Evolutionary conservation across 345 rosid species (phyloP), one percentile per base, ranked within the genome.

Genomic region (Corchorus capsularis): DNA sequence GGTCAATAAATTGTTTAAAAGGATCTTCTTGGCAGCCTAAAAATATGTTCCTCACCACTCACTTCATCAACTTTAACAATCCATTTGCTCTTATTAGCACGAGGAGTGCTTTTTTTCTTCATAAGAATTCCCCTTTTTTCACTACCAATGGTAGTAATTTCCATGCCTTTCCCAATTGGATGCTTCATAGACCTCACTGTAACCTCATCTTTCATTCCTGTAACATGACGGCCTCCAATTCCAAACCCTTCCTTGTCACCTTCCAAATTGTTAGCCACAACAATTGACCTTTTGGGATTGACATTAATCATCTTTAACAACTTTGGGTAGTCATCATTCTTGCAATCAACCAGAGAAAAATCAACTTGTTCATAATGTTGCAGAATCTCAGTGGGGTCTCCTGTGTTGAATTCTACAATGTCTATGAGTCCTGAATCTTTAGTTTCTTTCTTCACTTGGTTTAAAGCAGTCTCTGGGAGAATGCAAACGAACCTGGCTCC

Each of bases 41-140:
- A 83, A 32, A 87, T 83, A 74, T 87, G 90, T 77, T 85, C 88
- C 78, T 85, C 90, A 5, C 88, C 90, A 57, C 83, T 87, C 71
- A 76, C 68, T 46, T 82, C 80, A 16, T 87, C 88, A 63, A 78
- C 78, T 66, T 61, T 80, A 34, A 78, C 72, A 32, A 83, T 37
- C 90, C 90, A 83, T 63, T 75, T 72, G 79, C 88, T 85, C 66
- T 68, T 79, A 7, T 39, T 53, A 32, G 4, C 9, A 32, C 27
- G 27, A 27, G 27, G 27, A 27, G 52, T 2, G 27, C 16, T 59
- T 72, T 63, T 39, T 39, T 39, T 80, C 73, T 55, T 80, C 41
- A 3, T 46, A 9, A 16, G 34, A 53, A 66, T 50, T 2, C 53
- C 35, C 53, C 32, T 55, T 68, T 19, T 76, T 27, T 72, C 63